Base-by-base conservation (phyloP, 2,329 filamentous ascomycete species). In the Myriosclerotinia duriaeana region DNA sequence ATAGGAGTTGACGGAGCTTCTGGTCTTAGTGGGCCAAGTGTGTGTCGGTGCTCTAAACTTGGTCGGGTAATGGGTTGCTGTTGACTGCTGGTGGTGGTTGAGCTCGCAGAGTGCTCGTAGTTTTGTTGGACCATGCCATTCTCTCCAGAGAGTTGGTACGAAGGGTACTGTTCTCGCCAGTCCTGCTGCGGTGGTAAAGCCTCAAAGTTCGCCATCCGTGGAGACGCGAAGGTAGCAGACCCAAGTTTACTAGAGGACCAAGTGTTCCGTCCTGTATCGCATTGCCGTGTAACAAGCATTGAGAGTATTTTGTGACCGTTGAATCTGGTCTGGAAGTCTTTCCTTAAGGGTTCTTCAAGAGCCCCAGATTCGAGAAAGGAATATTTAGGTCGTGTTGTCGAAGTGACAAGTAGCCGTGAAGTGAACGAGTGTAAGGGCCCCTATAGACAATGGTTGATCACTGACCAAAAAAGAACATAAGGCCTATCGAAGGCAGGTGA, bases 261-360 rank as follows among this genome's bases (percentile, higher is more conserved):
- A 75, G 74, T 75, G 68, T 76, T 76, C 74, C 75, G 73, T 74
- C 74, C 74, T 71, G 73, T 74, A 70, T 77, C 74, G 72, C 71
- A 76, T 76, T 73, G 73, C 74, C 75, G 74, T 74, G 74, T 74
- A 71, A 76, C 76, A 72, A 77, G 74, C 76, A 77, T 77, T 76
- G 74, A 72, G 72, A 75, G 69, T 71, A 67, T 55, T 52, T 62
- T 69, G 64, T 71, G 59, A 61, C 70, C 64, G 64, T 42, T 53
- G 22, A 44, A 61, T 8, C 26, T 50, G 64, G 46, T 63, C 60
- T 30, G n/a, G 42, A 40, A 61, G 48, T n/a, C 61, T 14, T 20
- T 44, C 61, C 53, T 15, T 15, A 2, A 4, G 30, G 46, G 38
- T 61, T 53, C 64, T 52, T 61, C 55, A 46, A 53, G 44, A 59